These are phyloP conservation scores for Candida nitratophila DNA, from an alignment of 805 yeast genomes.

Conservation along the genomic window DNA sequence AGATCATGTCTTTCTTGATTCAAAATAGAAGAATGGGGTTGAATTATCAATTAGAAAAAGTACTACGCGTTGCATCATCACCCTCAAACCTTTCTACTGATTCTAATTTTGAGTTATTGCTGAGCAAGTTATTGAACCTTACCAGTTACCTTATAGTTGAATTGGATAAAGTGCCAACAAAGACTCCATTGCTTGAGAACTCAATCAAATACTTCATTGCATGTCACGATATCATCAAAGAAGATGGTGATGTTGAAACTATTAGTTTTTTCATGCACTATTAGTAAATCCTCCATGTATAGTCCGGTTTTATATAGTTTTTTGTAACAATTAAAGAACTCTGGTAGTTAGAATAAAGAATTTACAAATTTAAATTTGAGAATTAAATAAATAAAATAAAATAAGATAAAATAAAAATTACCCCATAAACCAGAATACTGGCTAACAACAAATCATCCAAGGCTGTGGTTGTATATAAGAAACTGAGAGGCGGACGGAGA, in stretches of 20 bases:
- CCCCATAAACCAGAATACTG: too few relatives aligned
- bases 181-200: neutral
- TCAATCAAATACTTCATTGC: neutral
- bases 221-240: neutral
- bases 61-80: neutral
- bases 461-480: too few relatives aligned
- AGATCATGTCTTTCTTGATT: conserved; percentile 16
- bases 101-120: neutral
- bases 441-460: too few relatives aligned
- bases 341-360: too few relatives aligned
- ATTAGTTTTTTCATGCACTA: neutral
- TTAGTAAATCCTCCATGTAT: neutral
- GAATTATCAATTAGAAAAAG: neutral
- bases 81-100: neutral
- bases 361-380: too few relatives aligned
- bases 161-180: neutral
- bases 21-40: conserved; percentile 3
- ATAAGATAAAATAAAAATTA: too few relatives aligned
- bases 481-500: too few relatives aligned
- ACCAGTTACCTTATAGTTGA: neutral
- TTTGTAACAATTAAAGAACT: too few relatives aligned
- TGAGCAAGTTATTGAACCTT: neutral
- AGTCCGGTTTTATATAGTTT: too few relatives aligned
- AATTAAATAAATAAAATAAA: too few relatives aligned
- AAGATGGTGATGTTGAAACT: neutral